Evolutionary conservation across 371 early-diverging fungal genomes (phyloP).

Genomic region (Parasitella parasitica): DNA sequence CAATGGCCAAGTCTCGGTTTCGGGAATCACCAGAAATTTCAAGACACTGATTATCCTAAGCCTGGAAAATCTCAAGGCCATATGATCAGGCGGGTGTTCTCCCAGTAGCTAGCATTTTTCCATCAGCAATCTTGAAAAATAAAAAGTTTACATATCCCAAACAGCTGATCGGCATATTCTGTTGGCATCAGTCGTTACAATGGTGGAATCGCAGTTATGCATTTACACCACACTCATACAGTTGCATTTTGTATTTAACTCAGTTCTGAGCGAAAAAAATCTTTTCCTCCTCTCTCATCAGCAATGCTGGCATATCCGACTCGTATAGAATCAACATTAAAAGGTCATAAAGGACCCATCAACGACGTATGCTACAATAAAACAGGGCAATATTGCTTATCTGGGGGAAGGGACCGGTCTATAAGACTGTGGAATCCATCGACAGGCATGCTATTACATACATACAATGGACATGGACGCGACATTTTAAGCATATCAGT

Average conservation of each 20-base stretch:
- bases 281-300: not conserved
- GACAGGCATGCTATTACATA: slow-evolving; percentile 68
- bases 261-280: too few relatives aligned
- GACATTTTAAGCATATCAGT: slow-evolving; percentile 80
- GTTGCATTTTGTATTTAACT: too few relatives aligned
- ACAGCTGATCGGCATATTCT: too few relatives aligned
- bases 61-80: too few relatives aligned
- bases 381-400: slow-evolving; percentile 72
- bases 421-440: slow-evolving; percentile 83
- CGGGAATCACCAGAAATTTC: too few relatives aligned
- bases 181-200: too few relatives aligned
- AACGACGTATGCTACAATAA: slow-evolving; percentile 68
- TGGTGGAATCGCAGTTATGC: not conserved
- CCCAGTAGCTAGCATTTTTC: too few relatives aligned
- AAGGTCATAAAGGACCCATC: slow-evolving; percentile 67
- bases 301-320: slow-evolving; percentile 35
- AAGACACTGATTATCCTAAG: too few relatives aligned
- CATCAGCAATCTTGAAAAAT: too few relatives aligned
- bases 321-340: slow-evolving; percentile 40
- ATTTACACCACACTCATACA: not conserved
- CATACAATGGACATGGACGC: slow-evolving; percentile 86
- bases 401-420: slow-evolving; percentile 78
- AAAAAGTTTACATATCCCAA: too few relatives aligned
- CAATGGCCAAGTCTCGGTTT: too few relatives aligned
- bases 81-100: too few relatives aligned